Evolutionary conservation across 805 yeast species (phyloP).

Genomic region (Phaffomyces opuntiae): DNA sequence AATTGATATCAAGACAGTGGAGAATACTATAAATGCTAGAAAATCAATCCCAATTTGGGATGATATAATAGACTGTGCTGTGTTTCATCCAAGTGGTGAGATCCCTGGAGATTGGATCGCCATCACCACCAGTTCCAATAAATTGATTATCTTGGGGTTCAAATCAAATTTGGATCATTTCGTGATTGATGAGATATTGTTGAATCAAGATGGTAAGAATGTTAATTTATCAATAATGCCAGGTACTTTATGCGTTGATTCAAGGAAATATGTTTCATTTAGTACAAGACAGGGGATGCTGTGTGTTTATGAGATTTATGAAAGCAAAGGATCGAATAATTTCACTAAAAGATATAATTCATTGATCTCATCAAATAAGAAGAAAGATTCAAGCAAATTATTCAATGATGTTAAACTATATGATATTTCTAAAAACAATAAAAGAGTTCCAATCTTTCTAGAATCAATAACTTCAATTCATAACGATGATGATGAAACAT

Average conservation of each 20-base stretch:
- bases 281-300: conserved; percentile 16
- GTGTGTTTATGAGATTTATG: conserved; percentile 7
- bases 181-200: conserved; percentile 8
- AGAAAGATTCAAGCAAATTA: conserved; percentile 3
- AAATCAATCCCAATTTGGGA: conserved; percentile 11
- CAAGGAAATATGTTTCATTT: conserved; percentile 8
- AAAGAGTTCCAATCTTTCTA: conserved; percentile 10
- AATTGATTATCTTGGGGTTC: conserved; percentile 14
- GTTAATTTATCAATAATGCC: conserved; percentile 8
- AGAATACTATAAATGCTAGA: background rate
- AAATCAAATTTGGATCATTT: conserved; percentile 4
- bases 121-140: conserved; percentile 11
- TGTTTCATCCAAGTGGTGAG: conserved; percentile 6
- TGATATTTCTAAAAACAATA: conserved; percentile 11
- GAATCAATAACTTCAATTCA: conserved; percentile 11
- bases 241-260: conserved; percentile 10
- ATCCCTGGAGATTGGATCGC: conserved; percentile 12
- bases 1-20: conserved; percentile 9
- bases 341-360: conserved; percentile 9
- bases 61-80: conserved; percentile 11
- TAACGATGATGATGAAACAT: background rate
- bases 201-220: conserved; percentile 6
- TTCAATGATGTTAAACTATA: conserved; percentile 9
- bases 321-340: conserved; percentile 10
- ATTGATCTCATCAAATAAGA: background rate